These are phyloP conservation scores for Vitis riparia DNA, from an alignment of 164 flowering plant genomes.

Conservation along the genomic window DNA sequence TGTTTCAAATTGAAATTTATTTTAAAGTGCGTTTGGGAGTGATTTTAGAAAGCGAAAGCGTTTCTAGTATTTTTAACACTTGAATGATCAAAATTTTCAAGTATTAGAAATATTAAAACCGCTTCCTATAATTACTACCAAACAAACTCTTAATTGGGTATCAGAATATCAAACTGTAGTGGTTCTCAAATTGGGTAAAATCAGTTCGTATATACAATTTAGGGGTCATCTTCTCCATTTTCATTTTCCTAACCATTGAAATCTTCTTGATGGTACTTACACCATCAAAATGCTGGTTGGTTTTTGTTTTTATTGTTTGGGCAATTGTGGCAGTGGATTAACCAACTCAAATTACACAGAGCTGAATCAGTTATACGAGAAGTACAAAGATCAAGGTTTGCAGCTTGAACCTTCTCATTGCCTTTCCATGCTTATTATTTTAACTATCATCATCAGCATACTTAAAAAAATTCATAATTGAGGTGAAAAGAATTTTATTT, in stretches of 20 bases:
- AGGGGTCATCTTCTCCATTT: background rate
- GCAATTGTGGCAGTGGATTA: slow-evolving; percentile 41
- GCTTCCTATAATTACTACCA: too few relatives aligned
- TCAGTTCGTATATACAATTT: background rate
- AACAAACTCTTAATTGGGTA: too few relatives aligned
- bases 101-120: too few relatives aligned
- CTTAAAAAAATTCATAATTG: too few relatives aligned
- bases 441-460: background rate
- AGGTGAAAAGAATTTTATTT: too few relatives aligned
- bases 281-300: background rate
- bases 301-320: background rate
- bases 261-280: too few relatives aligned
- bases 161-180: background rate
- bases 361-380: slow-evolving; percentile 47
- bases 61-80: too few relatives aligned
- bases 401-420: background rate
- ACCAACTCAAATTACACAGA: slow-evolving; percentile 65
- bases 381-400: slow-evolving; percentile 62
- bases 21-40: too few relatives aligned
- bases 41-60: too few relatives aligned
- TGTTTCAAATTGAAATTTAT: background rate
- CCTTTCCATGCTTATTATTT: background rate
- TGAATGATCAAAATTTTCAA: too few relatives aligned
- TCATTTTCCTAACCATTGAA: background rate
- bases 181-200: background rate